Conservation (phyloP, 2,329 filamentous ascomycete species). For the Phoma sp. region DNA sequence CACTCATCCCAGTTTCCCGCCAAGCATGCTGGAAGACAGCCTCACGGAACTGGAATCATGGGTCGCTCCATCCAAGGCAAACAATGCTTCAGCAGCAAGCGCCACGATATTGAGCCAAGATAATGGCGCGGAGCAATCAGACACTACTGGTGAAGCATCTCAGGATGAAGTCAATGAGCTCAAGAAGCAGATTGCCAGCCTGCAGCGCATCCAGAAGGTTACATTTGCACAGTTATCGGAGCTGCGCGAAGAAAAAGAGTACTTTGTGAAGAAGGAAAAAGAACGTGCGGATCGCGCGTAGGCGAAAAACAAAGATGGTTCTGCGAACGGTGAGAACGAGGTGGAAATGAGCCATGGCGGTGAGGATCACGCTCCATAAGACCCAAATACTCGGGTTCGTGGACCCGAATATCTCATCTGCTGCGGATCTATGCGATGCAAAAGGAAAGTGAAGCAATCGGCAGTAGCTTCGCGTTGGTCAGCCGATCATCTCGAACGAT, state of each 20-base stretch:
- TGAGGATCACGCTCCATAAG: conserved; percentile 11
- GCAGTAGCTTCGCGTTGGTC: conserved; percentile 7
- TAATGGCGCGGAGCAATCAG: conserved; percentile 3
- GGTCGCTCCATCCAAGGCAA: conserved; percentile 26
- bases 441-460: conserved; percentile 15
- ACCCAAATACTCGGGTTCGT: background rate
- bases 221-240: conserved; percentile 54
- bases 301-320: conserved; percentile 25
- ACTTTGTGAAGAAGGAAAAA: conserved; percentile 41
- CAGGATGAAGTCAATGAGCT: conserved; percentile 44
- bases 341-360: conserved; percentile 39
- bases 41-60: conserved; percentile 44
- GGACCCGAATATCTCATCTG: conserved; percentile 2
- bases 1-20: conserved; percentile 51
- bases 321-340: conserved; percentile 32
- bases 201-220: conserved; percentile 54
- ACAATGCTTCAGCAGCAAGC: conserved; percentile 35
- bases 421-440: conserved; percentile 6
- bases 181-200: conserved; percentile 49
- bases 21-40: conserved; percentile 47
- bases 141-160: conserved; percentile 10
- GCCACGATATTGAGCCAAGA: conserved; percentile 35
- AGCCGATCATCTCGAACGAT: conserved; percentile 4
- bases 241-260: conserved; percentile 50
- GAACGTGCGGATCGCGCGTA: conserved; percentile 33